These are phyloP conservation scores for Sphenostylis stenocarpa DNA, from an alignment of 306 rosid species.

Conservation along the genomic window DNA sequence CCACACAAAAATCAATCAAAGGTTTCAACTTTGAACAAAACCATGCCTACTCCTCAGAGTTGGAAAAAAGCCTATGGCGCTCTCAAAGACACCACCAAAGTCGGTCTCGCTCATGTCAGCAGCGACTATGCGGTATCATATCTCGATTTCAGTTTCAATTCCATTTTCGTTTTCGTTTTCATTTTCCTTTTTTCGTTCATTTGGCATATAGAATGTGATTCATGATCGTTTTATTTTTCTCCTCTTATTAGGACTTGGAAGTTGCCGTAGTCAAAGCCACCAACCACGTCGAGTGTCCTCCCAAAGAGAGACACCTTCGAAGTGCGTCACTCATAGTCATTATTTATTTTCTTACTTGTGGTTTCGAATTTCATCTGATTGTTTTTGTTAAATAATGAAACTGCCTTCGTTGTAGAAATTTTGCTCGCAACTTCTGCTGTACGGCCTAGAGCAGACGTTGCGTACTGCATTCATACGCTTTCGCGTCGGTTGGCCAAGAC, in stretches of 20 bases:
- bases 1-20: background rate
- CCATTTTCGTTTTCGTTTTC: no score
- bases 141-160: background rate
- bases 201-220: background rate
- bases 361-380: background rate
- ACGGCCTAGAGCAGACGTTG: slow-evolving; percentile 74
- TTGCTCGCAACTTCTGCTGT: slow-evolving; percentile 53
- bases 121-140: slow-evolving; percentile 61
- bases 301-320: slow-evolving; percentile 82
- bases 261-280: slow-evolving; percentile 91
- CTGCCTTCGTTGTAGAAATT: slow-evolving; percentile 26
- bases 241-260: slow-evolving; percentile 75
- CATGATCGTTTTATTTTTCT: slow-evolving; percentile 2
- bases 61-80: slow-evolving; percentile 92
- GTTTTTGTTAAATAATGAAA: background rate
- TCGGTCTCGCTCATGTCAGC: slow-evolving; percentile 91
- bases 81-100: slow-evolving; percentile 81
- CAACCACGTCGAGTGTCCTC: slow-evolving; percentile 92
- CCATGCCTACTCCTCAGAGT: slow-evolving; percentile 69
- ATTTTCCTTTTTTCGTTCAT: background rate
- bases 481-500: slow-evolving; percentile 68
- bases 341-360: background rate
- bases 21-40: background rate
- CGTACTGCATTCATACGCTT: slow-evolving; percentile 72
- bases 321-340: slow-evolving; percentile 40